phyloP scores from a whole-genome alignment of 1,284 basidiomycete species.

The Apiotrichum montevideense region DNA sequence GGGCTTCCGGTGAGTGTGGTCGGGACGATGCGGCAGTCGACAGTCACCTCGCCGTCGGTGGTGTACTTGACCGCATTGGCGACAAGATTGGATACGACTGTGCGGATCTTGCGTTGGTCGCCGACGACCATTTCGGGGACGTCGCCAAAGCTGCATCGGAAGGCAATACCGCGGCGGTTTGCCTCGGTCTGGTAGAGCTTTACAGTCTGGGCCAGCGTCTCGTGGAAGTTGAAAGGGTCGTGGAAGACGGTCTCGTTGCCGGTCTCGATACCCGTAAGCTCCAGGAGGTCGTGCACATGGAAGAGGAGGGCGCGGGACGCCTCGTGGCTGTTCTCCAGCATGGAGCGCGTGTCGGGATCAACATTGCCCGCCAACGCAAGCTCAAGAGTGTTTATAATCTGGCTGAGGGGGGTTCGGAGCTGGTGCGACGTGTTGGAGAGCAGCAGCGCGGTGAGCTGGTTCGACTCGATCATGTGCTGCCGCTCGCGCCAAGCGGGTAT shows the following conservation, averaged over 20 bases:
- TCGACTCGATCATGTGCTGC: constrained; percentile 60
- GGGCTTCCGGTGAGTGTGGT: too few species aligned
- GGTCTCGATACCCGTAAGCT: constrained; percentile 73
- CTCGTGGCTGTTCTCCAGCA: constrained; percentile 69
- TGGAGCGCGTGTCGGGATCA: constrained; percentile 70
- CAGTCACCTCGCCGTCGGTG: constrained; percentile 57
- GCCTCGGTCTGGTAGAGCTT: constrained; percentile 60
- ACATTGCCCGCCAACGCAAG: constrained; percentile 74
- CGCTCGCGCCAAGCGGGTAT: constrained; percentile 79
- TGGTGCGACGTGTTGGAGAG: constrained; percentile 86
- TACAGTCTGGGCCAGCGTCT: constrained; percentile 64
- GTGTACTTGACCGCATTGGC: constrained; percentile 84
- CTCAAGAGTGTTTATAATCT: constrained; percentile 67
- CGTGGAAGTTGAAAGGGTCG: constrained; percentile 70
- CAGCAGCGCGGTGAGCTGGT: constrained; percentile 70
- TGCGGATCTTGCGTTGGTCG: constrained; percentile 67
- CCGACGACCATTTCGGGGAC: constrained; percentile 61
- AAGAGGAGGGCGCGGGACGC: constrained; percentile 74
- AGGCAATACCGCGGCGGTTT: constrained; percentile 59
- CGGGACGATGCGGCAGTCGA: constrained; percentile 50
- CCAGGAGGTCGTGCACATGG: constrained; percentile 80
- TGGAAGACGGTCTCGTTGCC: constrained; percentile 73
- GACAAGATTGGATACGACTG: constrained; percentile 74
- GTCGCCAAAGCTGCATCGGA: constrained; percentile 56
- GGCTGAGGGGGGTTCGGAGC: constrained; percentile 50